Evolutionary conservation across 495 filamentous ascomycete genomes (phyloP).

Genomic region (Aspergillus sclerotiicarbonarius): DNA sequence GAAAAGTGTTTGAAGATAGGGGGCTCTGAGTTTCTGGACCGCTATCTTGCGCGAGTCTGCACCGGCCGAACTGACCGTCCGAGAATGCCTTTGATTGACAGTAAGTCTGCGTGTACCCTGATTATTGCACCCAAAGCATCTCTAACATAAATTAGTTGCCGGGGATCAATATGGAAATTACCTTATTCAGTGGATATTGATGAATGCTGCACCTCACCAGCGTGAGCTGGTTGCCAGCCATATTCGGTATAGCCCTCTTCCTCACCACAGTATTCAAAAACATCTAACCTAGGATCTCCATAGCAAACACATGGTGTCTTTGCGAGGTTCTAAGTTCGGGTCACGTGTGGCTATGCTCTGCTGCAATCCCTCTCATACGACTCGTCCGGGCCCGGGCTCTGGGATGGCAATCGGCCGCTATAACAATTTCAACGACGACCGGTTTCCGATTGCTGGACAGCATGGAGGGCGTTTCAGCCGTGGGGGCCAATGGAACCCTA

Average conservation of each 20-base stretch:
- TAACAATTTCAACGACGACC: constrained; percentile 54
- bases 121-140: not conserved
- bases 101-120: constrained; percentile 43
- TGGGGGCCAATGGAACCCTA: constrained; percentile 38
- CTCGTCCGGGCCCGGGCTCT: constrained; percentile 78
- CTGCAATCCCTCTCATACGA: constrained; percentile 85
- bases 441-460: constrained; percentile 29
- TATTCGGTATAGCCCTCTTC: constrained; percentile 58
- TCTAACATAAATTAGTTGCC: constrained; percentile 59
- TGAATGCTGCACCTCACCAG: constrained; percentile 79
- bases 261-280: constrained; percentile 1
- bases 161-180: constrained; percentile 99
- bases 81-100: constrained; percentile 96
- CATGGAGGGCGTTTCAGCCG: constrained; percentile 35
- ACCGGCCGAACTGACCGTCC: constrained; percentile 87
- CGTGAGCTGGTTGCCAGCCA: constrained; percentile 90
- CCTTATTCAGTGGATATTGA: constrained; percentile 93
- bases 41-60: constrained; percentile 91
- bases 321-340: constrained; percentile 97
- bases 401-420: constrained; percentile 60
- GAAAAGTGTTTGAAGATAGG: constrained; percentile 99
- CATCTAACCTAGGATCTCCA: constrained; percentile 7
- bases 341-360: constrained; percentile 98
- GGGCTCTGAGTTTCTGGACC: constrained; percentile 82
- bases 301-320: constrained; percentile 97